phyloP scores from a whole-genome alignment of 768 basidiomycete genomes.

The Clitopilus passeckerianus region DNA sequence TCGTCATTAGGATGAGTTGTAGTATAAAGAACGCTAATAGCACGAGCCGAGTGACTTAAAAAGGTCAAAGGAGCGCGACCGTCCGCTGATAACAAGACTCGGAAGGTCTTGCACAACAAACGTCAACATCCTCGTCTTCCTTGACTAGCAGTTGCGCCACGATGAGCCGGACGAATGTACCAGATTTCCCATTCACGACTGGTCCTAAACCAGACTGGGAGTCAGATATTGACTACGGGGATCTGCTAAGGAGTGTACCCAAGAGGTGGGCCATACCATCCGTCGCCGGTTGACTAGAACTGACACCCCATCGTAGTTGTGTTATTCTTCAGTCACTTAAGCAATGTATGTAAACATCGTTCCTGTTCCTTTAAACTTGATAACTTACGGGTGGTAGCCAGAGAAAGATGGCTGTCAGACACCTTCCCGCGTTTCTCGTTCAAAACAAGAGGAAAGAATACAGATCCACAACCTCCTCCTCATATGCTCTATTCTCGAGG shows the following conservation, averaged over 20 bases:
- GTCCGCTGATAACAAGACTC: slow-evolving; percentile 4
- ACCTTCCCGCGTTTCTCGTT: slow-evolving; percentile 71
- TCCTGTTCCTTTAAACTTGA: slow-evolving; percentile 5
- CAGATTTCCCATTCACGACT: slow-evolving; percentile 41
- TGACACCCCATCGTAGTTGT: slow-evolving; percentile 30
- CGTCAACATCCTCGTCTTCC: slow-evolving; percentile 9
- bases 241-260: slow-evolving; percentile 40
- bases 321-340: slow-evolving; percentile 63
- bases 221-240: slow-evolving; percentile 36
- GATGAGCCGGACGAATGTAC: slow-evolving; percentile 10
- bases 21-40: neutral
- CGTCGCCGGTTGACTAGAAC: neutral
- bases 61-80: neutral
- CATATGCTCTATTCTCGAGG: slow-evolving; percentile 65
- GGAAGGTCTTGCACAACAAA: slow-evolving; percentile 1
- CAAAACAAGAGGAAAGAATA: slow-evolving; percentile 51
- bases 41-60: neutral
- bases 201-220: slow-evolving; percentile 62
- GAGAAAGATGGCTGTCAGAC: slow-evolving; percentile 64
- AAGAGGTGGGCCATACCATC: slow-evolving; percentile 44
- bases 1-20: slow-evolving; percentile 31
- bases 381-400: slow-evolving; percentile 36
- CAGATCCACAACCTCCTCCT: slow-evolving; percentile 50
- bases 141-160: slow-evolving; percentile 7
- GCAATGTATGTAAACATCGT: slow-evolving; percentile 47